A percentile compares a stretch with the other conserved stretches of the same genome.
Evolutionary conservation across 495 filamentous ascomycete species (phyloP).

Genomic region (Hypoxylon fragiforme): DNA sequence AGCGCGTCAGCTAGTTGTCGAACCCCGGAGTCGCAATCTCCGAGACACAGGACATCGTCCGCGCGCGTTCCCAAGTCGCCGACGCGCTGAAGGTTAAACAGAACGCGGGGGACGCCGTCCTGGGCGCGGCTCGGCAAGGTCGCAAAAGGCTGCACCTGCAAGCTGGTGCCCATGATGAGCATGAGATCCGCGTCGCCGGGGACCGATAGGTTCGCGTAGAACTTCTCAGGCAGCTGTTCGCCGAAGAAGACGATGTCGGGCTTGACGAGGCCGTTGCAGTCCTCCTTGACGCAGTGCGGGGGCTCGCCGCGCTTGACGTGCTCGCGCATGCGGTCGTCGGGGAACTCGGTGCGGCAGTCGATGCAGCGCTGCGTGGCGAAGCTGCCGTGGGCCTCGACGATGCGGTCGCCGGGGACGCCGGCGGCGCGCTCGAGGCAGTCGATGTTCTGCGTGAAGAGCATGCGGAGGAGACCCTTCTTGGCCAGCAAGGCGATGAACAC

Average conservation of each 20-base stretch:
- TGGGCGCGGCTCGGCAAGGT: slow-evolving; percentile 67
- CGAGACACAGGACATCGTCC: slow-evolving; percentile 77
- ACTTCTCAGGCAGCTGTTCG: slow-evolving; percentile 68
- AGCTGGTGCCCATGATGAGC: slow-evolving; percentile 89
- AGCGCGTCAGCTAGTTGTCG: slow-evolving; percentile 76
- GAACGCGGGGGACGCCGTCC: slow-evolving; percentile 68
- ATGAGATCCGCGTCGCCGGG: slow-evolving; percentile 72
- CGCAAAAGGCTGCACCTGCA: slow-evolving; percentile 89
- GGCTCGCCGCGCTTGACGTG: slow-evolving; percentile 64
- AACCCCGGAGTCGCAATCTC: slow-evolving; percentile 83
- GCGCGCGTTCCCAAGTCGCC: slow-evolving; percentile 73
- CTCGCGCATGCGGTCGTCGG: slow-evolving; percentile 70
- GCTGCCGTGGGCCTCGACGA: slow-evolving; percentile 93
- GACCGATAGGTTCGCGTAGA: slow-evolving; percentile 62
- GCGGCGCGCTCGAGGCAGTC: slow-evolving; percentile 90
- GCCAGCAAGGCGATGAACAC: slow-evolving; percentile 73
- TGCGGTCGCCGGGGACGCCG: slow-evolving; percentile 76
- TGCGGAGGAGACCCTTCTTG: slow-evolving; percentile 74
- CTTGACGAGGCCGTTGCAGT: slow-evolving; percentile 84
- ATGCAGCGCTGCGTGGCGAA: slow-evolving; percentile 90
- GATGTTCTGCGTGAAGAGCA: slow-evolving; percentile 96
- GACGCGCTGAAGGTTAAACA: slow-evolving; percentile 88
- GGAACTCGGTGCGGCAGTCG: slow-evolving; percentile 74
- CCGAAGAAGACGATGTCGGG: slow-evolving; percentile 98
- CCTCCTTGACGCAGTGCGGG: slow-evolving; percentile 60